phyloP scores from a whole-genome alignment of 495 filamentous ascomycete genomes.

The Penicillium taxi region DNA sequence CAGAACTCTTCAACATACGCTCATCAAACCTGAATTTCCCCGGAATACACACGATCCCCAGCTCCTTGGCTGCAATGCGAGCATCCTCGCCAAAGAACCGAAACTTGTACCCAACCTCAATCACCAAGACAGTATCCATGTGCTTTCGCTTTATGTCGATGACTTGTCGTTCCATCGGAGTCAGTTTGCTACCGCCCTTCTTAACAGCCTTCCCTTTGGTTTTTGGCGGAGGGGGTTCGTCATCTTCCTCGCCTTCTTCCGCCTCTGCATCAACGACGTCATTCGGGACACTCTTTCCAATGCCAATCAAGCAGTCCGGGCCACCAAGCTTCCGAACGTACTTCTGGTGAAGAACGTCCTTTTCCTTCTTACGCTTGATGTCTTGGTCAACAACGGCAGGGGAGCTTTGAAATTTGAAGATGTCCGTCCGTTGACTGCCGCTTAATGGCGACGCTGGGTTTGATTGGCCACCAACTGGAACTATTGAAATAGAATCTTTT shows the following conservation, averaged over 20 bases:
- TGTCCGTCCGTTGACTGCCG: conserved; percentile 31
- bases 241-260: conserved; percentile 38
- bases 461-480: too few species aligned
- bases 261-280: conserved; percentile 50
- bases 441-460: conserved; percentile 13
- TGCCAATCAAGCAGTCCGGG: conserved; percentile 67
- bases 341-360: conserved; percentile 68
- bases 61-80: conserved; percentile 75
- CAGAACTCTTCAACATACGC: conserved; percentile 36
- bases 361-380: conserved; percentile 37
- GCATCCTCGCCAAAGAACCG: conserved; percentile 98
- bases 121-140: conserved; percentile 78
- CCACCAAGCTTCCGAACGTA: conserved; percentile 87
- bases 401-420: conserved; percentile 37
- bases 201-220: conserved; percentile 47
- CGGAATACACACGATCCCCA: conserved; percentile 94
- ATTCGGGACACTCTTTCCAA: conserved; percentile 49
- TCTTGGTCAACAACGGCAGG: conserved; percentile 34
- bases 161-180: conserved; percentile 88
- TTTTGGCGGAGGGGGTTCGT: conserved; percentile 48
- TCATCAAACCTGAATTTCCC: conserved; percentile 94
- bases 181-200: conserved; percentile 66
- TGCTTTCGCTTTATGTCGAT: conserved; percentile 89
- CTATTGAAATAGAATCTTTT: conserved; percentile 12
- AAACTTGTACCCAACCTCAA: conserved; percentile 98